Conservation (phyloP, 1,284 basidiomycete species). For the Puccinia horiana region DNA sequence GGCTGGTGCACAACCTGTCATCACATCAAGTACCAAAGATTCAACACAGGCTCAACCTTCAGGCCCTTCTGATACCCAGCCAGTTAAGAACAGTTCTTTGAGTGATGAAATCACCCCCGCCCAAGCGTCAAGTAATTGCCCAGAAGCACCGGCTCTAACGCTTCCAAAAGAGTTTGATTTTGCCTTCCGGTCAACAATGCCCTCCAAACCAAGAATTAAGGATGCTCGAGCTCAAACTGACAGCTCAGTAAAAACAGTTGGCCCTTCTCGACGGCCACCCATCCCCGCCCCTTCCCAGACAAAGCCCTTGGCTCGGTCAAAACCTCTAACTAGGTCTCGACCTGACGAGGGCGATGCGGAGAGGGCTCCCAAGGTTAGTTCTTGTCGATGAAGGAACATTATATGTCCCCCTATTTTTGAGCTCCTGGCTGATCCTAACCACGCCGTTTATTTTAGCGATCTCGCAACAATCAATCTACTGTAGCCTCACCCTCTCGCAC, state of each 20-base stretch:
- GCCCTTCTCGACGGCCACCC: background rate
- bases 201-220: conserved; percentile 32
- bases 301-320: background rate
- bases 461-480: background rate
- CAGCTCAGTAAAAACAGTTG: background rate
- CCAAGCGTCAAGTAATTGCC: background rate
- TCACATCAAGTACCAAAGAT: background rate
- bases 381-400: background rate
- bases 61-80: background rate
- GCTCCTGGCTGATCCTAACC: background rate
- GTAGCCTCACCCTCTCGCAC: conserved; percentile 18
- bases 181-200: conserved; percentile 17
- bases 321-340: conserved; percentile 17
- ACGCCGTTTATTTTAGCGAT: background rate
- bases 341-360: conserved; percentile 19
- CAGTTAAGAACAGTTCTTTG: conserved; percentile 9
- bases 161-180: conserved; percentile 45
- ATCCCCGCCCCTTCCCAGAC: background rate
- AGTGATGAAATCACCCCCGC: background rate
- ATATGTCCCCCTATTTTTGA: background rate
- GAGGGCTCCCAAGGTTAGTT: conserved; percentile 35
- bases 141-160: conserved; percentile 30
- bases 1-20: background rate
- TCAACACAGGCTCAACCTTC: background rate
- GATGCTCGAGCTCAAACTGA: conserved; percentile 17